phyloP scores from a whole-genome alignment of 768 basidiomycete species.

The Podaxis mareebaensis region DNA sequence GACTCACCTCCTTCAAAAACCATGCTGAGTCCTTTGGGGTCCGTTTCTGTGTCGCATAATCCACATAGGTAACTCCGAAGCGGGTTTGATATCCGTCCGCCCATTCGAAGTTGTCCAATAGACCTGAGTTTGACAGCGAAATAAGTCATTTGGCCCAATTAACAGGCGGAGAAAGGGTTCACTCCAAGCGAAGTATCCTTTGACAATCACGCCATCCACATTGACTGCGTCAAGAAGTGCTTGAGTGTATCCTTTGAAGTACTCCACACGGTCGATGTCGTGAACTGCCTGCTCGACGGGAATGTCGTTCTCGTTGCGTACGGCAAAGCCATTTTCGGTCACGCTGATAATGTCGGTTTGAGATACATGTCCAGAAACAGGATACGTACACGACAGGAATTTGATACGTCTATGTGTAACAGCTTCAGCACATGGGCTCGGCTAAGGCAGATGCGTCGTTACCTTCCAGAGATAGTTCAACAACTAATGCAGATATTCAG shows the following conservation, averaged over 20 bases:
- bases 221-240: constrained; percentile 54
- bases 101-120: constrained; percentile 73
- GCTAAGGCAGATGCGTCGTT: not conserved
- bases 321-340: constrained; percentile 71
- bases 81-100: constrained; percentile 66
- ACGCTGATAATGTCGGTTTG: constrained; percentile 36
- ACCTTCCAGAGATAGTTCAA: constrained; percentile 72
- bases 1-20: constrained; percentile 43
- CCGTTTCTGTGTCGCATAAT: constrained; percentile 63
- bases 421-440: not conserved
- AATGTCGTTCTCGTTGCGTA: constrained; percentile 55
- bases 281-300: constrained; percentile 49
- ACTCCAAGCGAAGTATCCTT: constrained; percentile 72
- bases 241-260: constrained; percentile 55
- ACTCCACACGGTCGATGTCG: constrained; percentile 62
- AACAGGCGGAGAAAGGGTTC: constrained; percentile 21
- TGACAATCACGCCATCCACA: constrained; percentile 58
- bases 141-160: not conserved
- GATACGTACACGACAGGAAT: constrained; percentile 54
- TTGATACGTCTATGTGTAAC: constrained; percentile 30
- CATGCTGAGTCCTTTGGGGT: constrained; percentile 61
- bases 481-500: constrained; percentile 32
- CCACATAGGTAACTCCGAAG: constrained; percentile 70
- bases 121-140: constrained; percentile 23
- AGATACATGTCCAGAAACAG: not conserved